These are phyloP conservation scores for Aspergillus sp. DNA, from an alignment of 2,329 filamentous ascomycete genomes.

Conservation along the genomic window DNA sequence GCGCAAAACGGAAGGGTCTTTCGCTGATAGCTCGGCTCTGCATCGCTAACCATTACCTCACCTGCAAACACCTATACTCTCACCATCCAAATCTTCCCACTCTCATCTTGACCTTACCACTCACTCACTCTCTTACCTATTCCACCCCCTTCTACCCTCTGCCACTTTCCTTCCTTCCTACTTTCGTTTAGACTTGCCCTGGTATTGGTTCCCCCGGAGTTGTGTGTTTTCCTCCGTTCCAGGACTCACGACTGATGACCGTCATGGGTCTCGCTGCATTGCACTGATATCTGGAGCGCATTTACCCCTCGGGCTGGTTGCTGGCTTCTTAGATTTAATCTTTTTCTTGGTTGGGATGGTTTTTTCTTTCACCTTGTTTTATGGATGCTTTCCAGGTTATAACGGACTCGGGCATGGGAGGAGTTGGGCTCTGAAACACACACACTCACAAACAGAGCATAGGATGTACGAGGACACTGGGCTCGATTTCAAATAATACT, in stretches of 20 bases:
- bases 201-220: constrained; percentile 15
- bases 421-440: constrained; percentile 25
- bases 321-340: neutral
- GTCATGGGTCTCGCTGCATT: constrained; percentile 16
- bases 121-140: neutral
- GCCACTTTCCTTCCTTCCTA: constrained; percentile 6
- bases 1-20: constrained; percentile 45
- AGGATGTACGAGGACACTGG: constrained; percentile 17
- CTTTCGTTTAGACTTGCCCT: constrained; percentile 15
- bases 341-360: constrained; percentile 13
- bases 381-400: constrained; percentile 20
- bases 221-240: constrained; percentile 13
- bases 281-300: constrained; percentile 18
- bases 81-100: neutral
- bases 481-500: constrained; percentile 13
- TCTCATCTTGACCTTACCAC: neutral
- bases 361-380: neutral
- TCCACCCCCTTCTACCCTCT: neutral
- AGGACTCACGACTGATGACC: constrained; percentile 18
- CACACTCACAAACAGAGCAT: constrained; percentile 22
- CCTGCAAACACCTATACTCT: constrained; percentile 11
- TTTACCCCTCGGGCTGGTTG: constrained; percentile 6
- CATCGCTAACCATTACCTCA: neutral
- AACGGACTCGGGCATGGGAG: constrained; percentile 23
- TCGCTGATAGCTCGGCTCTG: constrained; percentile 25